Conservation (phyloP, 371 early-diverging fungal genomes). For the Lichtheimia hyalospora region DNA sequence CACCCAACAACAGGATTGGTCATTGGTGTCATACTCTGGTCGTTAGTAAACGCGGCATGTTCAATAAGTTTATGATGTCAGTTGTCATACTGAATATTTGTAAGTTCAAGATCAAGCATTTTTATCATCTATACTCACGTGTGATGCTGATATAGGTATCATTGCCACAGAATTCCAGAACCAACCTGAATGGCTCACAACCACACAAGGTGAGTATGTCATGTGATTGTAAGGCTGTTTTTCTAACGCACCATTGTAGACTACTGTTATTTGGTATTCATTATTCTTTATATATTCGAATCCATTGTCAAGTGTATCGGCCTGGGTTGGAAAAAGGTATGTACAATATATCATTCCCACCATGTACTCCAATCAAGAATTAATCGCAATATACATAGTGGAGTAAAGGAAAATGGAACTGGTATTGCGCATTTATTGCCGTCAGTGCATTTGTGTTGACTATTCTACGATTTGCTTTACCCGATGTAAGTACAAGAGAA, state of each 20-base stretch:
- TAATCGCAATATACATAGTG: slow-evolving; percentile 29
- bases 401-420: slow-evolving; percentile 58
- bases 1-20: slow-evolving; percentile 43
- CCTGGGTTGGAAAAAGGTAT: slow-evolving; percentile 58
- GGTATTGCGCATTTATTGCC: slow-evolving; percentile 53
- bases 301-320: slow-evolving; percentile 49
- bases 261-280: slow-evolving; percentile 46
- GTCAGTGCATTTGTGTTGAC: slow-evolving; percentile 40
- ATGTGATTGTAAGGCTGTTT: not conserved
- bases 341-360: not conserved
- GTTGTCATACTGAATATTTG: slow-evolving; percentile 49
- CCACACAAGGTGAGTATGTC: slow-evolving; percentile 37
- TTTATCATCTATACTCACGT: not conserved
- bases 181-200: slow-evolving; percentile 39
- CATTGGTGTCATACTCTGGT: slow-evolving; percentile 54
- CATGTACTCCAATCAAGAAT: no score
- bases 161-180: slow-evolving; percentile 50
- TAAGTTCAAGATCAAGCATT: slow-evolving; percentile 9
- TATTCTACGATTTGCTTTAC: slow-evolving; percentile 47
- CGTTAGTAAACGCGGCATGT: slow-evolving; percentile 48
- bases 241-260: slow-evolving; percentile 23
- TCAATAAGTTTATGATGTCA: slow-evolving; percentile 50
- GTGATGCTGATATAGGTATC: slow-evolving; percentile 7
- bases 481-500: slow-evolving; percentile 29
- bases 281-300: slow-evolving; percentile 46